Percentiles rank a stretch among this genome's conserved stretches.
Evolutionary conservation across 768 basidiomycete genomes (phyloP).

Genomic region (Mycena floridula): DNA sequence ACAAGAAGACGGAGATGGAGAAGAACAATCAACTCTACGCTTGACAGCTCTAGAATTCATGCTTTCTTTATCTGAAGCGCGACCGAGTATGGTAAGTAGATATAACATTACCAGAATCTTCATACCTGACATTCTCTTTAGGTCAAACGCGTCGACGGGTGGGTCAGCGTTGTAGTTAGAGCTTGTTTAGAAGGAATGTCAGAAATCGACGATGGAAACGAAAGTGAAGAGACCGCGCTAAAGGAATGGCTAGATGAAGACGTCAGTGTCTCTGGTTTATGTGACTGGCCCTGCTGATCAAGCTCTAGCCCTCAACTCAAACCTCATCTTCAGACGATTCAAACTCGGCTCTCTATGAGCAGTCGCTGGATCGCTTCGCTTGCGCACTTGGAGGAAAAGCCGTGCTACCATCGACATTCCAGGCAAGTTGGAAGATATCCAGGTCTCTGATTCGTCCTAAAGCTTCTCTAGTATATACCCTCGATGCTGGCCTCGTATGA

Average conservation of each 20-base stretch:
- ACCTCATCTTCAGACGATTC: constrained; percentile 54
- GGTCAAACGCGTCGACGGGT: constrained; percentile 59
- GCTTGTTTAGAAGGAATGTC: constrained; percentile 82
- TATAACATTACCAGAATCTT: too few species aligned
- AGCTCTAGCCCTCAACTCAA: constrained; percentile 58
- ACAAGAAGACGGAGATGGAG: constrained; percentile 42
- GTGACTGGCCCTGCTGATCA: constrained; percentile 1
- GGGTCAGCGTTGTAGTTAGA: constrained; percentile 64
- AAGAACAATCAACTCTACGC: constrained; percentile 65
- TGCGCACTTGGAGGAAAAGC: constrained; percentile 73
- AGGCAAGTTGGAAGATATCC: constrained; percentile 21
- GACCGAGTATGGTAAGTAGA: constrained; percentile 66
- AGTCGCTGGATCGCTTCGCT: constrained; percentile 75
- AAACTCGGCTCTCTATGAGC: constrained; percentile 75
- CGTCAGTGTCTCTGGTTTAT: constrained; percentile 44
- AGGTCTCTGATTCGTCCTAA: background rate
- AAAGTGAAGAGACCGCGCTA: constrained; percentile 29
- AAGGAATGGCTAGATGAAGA: constrained; percentile 69
- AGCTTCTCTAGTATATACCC: constrained; percentile 56
- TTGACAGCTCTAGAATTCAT: constrained; percentile 79
- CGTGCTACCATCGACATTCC: constrained; percentile 76
- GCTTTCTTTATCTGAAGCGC: constrained; percentile 72
- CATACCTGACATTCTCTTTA: too few species aligned
- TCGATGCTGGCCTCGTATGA: constrained; percentile 77
- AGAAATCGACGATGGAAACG: constrained; percentile 51